Conservation (phyloP, 78 protist genomes). For the Anaeramoeba flamelloides region DNA sequence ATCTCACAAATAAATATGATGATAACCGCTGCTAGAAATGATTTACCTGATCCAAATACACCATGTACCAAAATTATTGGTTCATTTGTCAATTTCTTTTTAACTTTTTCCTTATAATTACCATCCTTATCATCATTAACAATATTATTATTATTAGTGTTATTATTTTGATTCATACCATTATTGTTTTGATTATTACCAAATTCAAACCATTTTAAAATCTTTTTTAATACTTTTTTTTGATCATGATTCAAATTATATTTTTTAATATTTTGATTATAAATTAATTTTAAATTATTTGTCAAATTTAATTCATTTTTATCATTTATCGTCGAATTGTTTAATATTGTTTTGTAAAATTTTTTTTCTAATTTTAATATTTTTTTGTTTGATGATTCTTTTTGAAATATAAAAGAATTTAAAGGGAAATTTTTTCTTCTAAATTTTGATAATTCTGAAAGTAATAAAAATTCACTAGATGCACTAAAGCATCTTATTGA, state of each 20-base stretch:
- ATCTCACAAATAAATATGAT: neutral
- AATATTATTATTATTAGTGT: no score
- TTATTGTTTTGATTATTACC: no score
- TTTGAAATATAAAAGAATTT: neutral
- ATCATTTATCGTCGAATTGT: neutral
- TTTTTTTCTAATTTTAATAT: neutral
- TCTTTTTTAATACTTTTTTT: neutral
- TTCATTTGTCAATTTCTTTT: neutral
- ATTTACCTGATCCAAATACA: neutral
- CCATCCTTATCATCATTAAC: no score
- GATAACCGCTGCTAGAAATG: neutral
- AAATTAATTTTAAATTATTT: neutral
- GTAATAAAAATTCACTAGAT: neutral
- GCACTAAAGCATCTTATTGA: neutral
- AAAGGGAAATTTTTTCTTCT: neutral
- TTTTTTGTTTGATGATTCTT: neutral
- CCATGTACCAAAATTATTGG: neutral
- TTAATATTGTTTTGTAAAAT: neutral
- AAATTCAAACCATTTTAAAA: neutral
- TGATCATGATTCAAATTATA: neutral
- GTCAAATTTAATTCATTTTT: neutral
- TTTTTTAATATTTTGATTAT: neutral
- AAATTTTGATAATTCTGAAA: neutral
- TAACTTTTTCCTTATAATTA: no score
- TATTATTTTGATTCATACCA: no score